phyloP scores from a whole-genome alignment of 2,329 filamentous ascomycete genomes.

The Xylariaceae sp. region DNA sequence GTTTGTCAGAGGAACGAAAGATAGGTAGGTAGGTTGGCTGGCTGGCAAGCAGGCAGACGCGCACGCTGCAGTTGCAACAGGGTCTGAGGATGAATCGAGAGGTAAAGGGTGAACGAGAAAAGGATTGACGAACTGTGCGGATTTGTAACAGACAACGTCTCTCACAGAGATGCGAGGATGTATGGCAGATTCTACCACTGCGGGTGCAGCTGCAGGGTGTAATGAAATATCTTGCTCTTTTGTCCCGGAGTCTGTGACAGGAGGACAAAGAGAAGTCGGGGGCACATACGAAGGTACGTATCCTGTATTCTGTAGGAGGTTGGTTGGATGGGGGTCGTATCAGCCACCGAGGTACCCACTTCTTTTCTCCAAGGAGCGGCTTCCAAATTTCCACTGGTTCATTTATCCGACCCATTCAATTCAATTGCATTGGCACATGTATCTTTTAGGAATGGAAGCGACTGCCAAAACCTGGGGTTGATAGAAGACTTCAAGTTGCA shows the following conservation, averaged over 20 bases:
- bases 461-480: too few species aligned
- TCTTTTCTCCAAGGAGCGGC: too few species aligned
- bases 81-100: constrained; percentile 17
- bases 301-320: background rate
- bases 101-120: constrained; percentile 20
- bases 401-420: too few species aligned
- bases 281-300: too few species aligned
- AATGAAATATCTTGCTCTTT: constrained; percentile 12
- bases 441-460: too few species aligned
- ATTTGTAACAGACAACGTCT: constrained; percentile 13
- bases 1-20: too few species aligned
- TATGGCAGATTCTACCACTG: constrained; percentile 10
- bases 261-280: constrained; percentile 16
- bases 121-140: constrained; percentile 32
- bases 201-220: constrained; percentile 9
- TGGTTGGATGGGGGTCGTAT: background rate
- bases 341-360: background rate
- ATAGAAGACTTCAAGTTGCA: too few species aligned
- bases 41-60: too few species aligned
- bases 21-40: constrained; percentile 5
- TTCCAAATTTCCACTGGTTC: too few species aligned
- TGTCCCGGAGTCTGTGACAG: constrained; percentile 3
- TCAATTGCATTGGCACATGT: too few species aligned
- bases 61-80: too few species aligned
- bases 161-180: constrained; percentile 19